These are phyloP conservation scores for Heterobasidion parviporum DNA, from an alignment of 1,284 basidiomycete species.

Conservation along the genomic window DNA sequence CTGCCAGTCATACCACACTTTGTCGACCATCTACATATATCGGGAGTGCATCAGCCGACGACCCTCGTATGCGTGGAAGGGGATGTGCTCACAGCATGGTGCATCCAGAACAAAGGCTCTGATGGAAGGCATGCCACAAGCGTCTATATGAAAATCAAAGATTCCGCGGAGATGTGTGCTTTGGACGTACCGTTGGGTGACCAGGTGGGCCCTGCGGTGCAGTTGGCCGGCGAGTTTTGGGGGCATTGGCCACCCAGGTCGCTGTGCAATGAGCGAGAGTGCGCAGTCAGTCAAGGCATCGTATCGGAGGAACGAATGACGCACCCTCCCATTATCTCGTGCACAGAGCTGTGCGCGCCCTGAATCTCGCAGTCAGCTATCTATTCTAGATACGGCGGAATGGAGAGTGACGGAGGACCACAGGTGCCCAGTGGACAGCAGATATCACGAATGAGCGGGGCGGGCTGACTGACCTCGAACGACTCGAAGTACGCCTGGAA, in stretches of 20 bases:
- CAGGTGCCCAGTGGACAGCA: neutral
- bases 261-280: slow-evolving; percentile 8
- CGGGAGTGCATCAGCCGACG: neutral
- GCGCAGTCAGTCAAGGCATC: neutral
- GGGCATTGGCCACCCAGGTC: slow-evolving; percentile 21
- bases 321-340: slow-evolving; percentile 22
- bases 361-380: neutral
- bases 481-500: slow-evolving; percentile 27
- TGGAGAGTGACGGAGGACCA: too few species aligned
- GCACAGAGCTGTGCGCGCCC: slow-evolving; percentile 20
- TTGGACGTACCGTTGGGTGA: slow-evolving; percentile 19
- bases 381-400: neutral
- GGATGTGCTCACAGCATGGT: slow-evolving; percentile 22
- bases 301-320: neutral
- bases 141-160: too few species aligned
- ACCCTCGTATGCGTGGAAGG: too few species aligned
- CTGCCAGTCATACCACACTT: slow-evolving; percentile 33
- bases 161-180: neutral
- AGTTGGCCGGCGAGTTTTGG: slow-evolving; percentile 12
- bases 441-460: neutral
- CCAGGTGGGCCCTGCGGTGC: slow-evolving; percentile 17
- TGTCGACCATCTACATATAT: slow-evolving; percentile 27
- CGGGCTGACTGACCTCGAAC: slow-evolving; percentile 14
- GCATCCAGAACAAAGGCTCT: slow-evolving; percentile 31
- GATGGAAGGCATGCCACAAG: neutral